Evolutionary conservation across 2,329 filamentous ascomycete species (phyloP), one percentile per base, ranked within the genome.

Genomic region (Herpotrichia juniperi): DNA sequence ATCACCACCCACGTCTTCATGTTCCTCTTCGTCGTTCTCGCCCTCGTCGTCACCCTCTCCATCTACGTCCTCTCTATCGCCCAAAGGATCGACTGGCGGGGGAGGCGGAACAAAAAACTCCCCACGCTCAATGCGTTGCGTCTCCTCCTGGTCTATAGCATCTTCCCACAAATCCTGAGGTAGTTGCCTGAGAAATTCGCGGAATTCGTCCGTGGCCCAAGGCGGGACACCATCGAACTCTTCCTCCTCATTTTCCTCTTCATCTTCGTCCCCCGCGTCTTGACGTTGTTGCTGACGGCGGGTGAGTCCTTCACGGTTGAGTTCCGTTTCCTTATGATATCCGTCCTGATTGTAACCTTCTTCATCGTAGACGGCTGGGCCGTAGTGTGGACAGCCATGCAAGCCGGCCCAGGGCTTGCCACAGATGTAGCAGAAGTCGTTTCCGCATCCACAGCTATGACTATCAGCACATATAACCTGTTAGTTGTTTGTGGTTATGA

Each of bases 371-470:
- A 30, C 28, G 1, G 64, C 63, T 1, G 60, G 61, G 2, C 68
- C 68, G 45, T 73, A 73, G 2, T 58, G 55, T 4, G 67, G 68
- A 42, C 70, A 73, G 12, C 57, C 66, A 34, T 72, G 69, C 4
- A 55, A 21, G 8, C 66, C 68, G 8, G 24, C n/a, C 67, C 69
- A 72, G 11, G 54, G 32, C 19, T 62, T 50, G 22, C 69, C 68
- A 40, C 70, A 73, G 40, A 72, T 35, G 40, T 72, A 73, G 59
- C 70, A 73, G 55, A 72, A 73, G 1, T 59, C 47, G 26, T 57
- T 39, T 4, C 66, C 67, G 25, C 70, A 73, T 8, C 52, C 53
- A 46, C 68, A 72, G 2, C 60, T 66, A 10, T 21, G 16, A 2
- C 3, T 2, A 28, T 61, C 21, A 61, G 53, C 22, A 35, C 19